Conservation (phyloP, 352 stramenopile species). For the Globisporangium radiosum region DNA sequence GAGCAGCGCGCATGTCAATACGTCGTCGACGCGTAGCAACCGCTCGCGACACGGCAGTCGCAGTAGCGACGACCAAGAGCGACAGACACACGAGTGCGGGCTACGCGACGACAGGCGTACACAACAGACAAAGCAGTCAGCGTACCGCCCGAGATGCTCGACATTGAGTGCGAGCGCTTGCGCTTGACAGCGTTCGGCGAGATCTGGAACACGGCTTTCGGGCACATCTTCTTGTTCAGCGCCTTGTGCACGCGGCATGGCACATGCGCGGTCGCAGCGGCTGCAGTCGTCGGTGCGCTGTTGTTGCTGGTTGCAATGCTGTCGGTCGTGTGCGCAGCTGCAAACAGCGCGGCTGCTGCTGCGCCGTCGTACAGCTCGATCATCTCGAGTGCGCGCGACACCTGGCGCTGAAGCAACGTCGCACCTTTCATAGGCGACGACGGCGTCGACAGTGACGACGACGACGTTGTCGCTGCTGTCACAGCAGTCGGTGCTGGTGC, state of each 20-base stretch:
- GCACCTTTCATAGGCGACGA: constrained; percentile 12
- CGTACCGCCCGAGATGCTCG: constrained; percentile 26
- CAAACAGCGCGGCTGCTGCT: constrained; percentile 4
- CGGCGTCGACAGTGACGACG: constrained; percentile 6
- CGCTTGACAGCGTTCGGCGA: constrained; percentile 45
- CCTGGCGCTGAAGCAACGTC: constrained; percentile 36
- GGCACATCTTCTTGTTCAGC: constrained; percentile 13
- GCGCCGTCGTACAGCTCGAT: constrained; percentile 30
- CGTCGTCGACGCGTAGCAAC: neutral
- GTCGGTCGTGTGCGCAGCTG: constrained; percentile 5
- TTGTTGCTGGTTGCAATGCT: constrained; percentile 3
- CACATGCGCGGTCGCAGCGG: constrained; percentile 10
- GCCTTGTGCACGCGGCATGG: constrained; percentile 11
- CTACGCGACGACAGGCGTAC: too few species aligned
- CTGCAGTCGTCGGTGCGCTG: neutral
- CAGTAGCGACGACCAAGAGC: neutral
- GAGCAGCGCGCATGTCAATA: neutral
- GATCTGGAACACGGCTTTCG: constrained; percentile 25
- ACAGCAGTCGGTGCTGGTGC: neutral
- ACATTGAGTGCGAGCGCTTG: constrained; percentile 51
- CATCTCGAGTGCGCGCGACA: constrained; percentile 41
- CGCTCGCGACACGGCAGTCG: neutral
- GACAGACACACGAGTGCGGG: neutral
- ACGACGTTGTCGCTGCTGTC: neutral
- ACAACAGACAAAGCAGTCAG: neutral